Evolutionary conservation across 2,329 filamentous ascomycete species (phyloP).

Genomic region (Fusarium agapanthi): DNA sequence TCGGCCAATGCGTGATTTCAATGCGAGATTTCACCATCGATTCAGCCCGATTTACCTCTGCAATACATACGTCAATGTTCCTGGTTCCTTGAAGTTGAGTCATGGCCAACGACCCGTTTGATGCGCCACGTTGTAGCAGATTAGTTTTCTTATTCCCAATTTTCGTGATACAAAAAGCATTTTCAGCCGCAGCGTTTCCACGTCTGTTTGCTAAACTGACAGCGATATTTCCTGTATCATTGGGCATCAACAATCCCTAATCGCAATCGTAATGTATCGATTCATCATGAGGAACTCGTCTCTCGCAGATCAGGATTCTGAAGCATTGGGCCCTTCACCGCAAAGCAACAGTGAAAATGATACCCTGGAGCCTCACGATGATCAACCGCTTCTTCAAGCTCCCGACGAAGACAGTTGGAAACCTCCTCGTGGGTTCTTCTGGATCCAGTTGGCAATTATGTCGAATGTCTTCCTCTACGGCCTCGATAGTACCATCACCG

Average conservation of each 20-base stretch:
- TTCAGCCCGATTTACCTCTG: constrained; percentile 7
- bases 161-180: neutral
- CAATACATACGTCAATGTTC: constrained; percentile 3
- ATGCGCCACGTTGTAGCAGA: neutral
- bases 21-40: constrained; percentile 31
- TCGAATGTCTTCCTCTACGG: constrained; percentile 71
- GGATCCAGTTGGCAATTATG: constrained; percentile 70
- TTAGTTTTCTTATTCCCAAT: neutral
- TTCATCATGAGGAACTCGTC: neutral
- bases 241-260: neutral
- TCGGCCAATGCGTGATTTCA: constrained; percentile 25
- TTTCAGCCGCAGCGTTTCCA: neutral
- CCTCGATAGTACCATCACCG: constrained; percentile 79
- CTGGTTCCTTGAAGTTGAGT: neutral
- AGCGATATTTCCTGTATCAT: neutral
- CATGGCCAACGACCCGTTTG: constrained; percentile 13
- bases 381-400: constrained; percentile 34
- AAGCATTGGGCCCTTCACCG: neutral
- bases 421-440: constrained; percentile 61
- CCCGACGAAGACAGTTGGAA: constrained; percentile 50
- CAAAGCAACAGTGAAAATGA: neutral
- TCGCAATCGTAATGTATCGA: too few relatives aligned
- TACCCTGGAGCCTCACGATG: constrained; percentile 17
- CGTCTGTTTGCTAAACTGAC: neutral
- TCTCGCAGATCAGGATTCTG: neutral